phyloP scores from a whole-genome alignment of 1,284 basidiomycete species.

The Ceratorhiza oryzae-sativae region DNA sequence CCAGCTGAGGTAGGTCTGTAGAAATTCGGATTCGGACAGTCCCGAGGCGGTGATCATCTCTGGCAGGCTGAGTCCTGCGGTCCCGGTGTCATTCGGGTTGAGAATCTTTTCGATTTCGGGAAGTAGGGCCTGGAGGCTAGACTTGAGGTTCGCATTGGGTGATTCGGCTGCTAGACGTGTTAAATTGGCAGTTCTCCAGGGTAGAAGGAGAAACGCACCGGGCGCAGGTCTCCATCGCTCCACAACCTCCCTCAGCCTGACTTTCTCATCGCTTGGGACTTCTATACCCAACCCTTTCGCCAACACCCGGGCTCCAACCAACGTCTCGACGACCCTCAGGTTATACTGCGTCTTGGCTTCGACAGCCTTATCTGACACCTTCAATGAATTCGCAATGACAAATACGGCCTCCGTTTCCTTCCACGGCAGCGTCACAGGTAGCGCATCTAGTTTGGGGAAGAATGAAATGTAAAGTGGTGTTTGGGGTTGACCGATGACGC shows the following conservation, averaged over 20 bases:
- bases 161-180: slow-evolving; percentile 41
- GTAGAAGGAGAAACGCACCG: not conserved
- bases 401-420: slow-evolving; percentile 57
- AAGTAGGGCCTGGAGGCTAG: slow-evolving; percentile 59
- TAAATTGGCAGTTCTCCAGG: not conserved
- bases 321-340: slow-evolving; percentile 85
- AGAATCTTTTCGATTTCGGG: slow-evolving; percentile 61
- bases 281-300: slow-evolving; percentile 62
- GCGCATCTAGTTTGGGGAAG: slow-evolving; percentile 73
- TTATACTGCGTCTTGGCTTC: slow-evolving; percentile 83
- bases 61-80: slow-evolving; percentile 68
- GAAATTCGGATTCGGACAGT: slow-evolving; percentile 63
- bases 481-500: slow-evolving; percentile 71
- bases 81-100: slow-evolving; percentile 52
- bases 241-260: slow-evolving; percentile 56
- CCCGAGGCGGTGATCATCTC: slow-evolving; percentile 76
- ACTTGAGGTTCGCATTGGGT: slow-evolving; percentile 52
- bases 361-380: slow-evolving; percentile 82
- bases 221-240: slow-evolving; percentile 55
- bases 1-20: slow-evolving; percentile 74
- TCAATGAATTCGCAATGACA: slow-evolving; percentile 84
- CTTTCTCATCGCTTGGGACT: slow-evolving; percentile 55
- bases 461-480: slow-evolving; percentile 82
- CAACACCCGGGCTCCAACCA: slow-evolving; percentile 77
- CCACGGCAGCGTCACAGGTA: slow-evolving; percentile 61